phyloP scores from a whole-genome alignment of 805 yeast genomes.

The Schwanniomyces pseudopolymorphus region DNA sequence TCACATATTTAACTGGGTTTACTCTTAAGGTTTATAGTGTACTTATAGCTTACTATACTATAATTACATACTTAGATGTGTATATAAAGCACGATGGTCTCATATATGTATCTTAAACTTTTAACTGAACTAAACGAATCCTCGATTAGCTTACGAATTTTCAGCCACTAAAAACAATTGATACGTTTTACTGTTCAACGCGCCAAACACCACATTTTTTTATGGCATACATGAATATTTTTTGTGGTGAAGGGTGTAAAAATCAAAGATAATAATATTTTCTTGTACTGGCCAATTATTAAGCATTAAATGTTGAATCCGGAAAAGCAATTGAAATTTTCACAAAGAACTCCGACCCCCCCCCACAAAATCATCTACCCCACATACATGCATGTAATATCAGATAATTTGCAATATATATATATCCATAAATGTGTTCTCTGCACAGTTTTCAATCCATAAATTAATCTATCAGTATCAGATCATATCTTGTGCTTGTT shows the following conservation, averaged over 20 bases:
- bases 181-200: neutral
- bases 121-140: too few relatives aligned
- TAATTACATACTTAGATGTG: too few relatives aligned
- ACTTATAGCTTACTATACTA: too few relatives aligned
- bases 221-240: neutral
- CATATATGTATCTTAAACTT: too few relatives aligned
- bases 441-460: too few relatives aligned
- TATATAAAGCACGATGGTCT: too few relatives aligned
- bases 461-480: too few relatives aligned
- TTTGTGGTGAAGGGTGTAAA: neutral
- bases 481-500: too few relatives aligned
- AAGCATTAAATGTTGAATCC: neutral
- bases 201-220: neutral
- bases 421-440: neutral
- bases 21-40: too few relatives aligned
- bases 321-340: neutral
- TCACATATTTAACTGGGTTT: too few relatives aligned
- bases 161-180: neutral
- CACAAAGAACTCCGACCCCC: neutral
- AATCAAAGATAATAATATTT: too few relatives aligned
- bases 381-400: neutral
- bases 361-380: neutral
- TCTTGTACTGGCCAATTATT: neutral
- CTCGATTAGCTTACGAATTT: too few relatives aligned
- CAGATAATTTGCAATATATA: neutral